A percentile compares a stretch with the other conserved stretches of the same genome.
These are phyloP conservation scores for Penicillium angulare DNA, from an alignment of 495 filamentous ascomycete genomes.

Conservation along the genomic window DNA sequence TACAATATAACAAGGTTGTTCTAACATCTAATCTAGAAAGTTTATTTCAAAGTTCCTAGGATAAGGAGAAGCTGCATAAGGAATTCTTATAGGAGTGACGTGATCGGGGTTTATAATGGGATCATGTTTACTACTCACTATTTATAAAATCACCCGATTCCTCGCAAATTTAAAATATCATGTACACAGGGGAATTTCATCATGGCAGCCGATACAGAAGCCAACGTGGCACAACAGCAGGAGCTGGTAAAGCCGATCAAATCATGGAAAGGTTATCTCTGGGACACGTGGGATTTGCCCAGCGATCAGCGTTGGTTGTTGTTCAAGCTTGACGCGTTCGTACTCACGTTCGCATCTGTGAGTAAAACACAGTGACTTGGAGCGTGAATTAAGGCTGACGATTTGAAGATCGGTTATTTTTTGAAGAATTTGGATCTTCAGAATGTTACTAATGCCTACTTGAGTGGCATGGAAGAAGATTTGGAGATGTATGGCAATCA, in stretches of 20 bases:
- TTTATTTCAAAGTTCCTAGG: background rate
- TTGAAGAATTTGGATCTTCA: slow-evolving; percentile 51
- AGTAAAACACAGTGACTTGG: too few species aligned
- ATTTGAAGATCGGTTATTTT: slow-evolving; percentile 43
- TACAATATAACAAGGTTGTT: background rate
- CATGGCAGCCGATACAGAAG: slow-evolving; percentile 3
- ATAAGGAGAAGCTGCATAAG: background rate
- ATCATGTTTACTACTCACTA: background rate
- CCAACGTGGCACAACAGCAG: background rate
- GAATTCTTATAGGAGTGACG: background rate
- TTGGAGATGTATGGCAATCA: slow-evolving; percentile 18
- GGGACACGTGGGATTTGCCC: slow-evolving; percentile 55
- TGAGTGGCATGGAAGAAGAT: slow-evolving; percentile 43
- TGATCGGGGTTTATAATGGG: slow-evolving; percentile 2
- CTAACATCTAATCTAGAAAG: background rate
- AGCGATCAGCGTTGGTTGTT: slow-evolving; percentile 52
- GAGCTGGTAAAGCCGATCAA: slow-evolving; percentile 1
- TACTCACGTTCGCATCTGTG: slow-evolving; percentile 48
- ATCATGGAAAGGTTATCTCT: slow-evolving; percentile 40
- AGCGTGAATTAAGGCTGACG: background rate
- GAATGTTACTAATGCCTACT: slow-evolving; percentile 52
- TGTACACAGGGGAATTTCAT: background rate
- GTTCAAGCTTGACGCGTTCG: slow-evolving; percentile 52
- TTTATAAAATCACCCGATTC: background rate
- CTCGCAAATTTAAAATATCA: background rate